Base-by-base conservation (phyloP, 164 flowering plant genomes). In the Amborella trichopoda region DNA sequence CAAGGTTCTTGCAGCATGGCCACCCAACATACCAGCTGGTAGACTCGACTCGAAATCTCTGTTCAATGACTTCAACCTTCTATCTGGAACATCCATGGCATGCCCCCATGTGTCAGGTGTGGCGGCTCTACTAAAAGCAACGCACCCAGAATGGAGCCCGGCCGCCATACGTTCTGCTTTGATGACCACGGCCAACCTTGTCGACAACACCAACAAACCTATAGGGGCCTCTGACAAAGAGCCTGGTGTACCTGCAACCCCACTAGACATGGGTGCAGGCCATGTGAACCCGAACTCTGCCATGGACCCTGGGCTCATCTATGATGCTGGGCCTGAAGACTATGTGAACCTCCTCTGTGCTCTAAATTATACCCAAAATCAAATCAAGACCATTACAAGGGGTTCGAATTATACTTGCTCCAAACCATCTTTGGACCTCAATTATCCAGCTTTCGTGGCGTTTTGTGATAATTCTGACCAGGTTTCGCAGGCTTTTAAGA, bases 41-140 rank as follows among this genome's bases (percentile, higher is more conserved):
- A 32, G 2, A 0, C 19, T 50, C 4, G 30, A 42, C 8, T 51
- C 62, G 0, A 28, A 28, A 22, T 13, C n/a, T 0, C 6, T 70
- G 17, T 74, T 16, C 23, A 65, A 59, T 23, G 46, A 66, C 28
- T 82, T 68, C 66, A 71, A 72, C 45, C 17, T 84, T 3, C 1
- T 70, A 14, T 76, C 82, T 0, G 89, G 94, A 4, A 81, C 89
- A 22, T 83, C 89, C 40, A 78, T 81, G 90, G 34, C 94, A 1
- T 75, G 81, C 49, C 90, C 94, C 1, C 86, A 78, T 36, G 80
- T 63, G 11, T 55, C 80, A 0, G 94, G 94, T 0, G 57, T 77
- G 10, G 88, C 70, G 0, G 86, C 89, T 3, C 66, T 84, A 12
- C 37, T 81, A 23, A 77, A 62, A 36, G 72, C 47, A 5, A 76